phyloP scores from a whole-genome alignment of 768 basidiomycete genomes.

The Hemileccinum rubropunctum region DNA sequence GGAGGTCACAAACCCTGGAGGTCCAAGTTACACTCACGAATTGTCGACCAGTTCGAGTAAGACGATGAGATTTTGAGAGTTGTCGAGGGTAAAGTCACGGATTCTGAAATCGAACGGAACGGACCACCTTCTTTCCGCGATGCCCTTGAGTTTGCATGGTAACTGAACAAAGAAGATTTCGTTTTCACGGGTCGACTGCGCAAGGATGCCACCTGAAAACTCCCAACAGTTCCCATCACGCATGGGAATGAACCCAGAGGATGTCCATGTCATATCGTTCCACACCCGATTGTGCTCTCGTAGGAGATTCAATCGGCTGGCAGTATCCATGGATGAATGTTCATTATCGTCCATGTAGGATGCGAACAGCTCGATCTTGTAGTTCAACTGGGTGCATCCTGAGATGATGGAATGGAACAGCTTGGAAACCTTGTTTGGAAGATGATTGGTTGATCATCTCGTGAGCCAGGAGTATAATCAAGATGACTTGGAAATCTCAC shows the following conservation, averaged over 20 bases:
- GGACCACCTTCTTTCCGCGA: conserved; percentile 29
- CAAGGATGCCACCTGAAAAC: conserved; percentile 34
- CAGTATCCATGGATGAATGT: conserved; percentile 15
- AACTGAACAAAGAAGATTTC: conserved; percentile 26
- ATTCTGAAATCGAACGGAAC: conserved; percentile 25
- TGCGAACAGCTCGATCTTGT: conserved; percentile 31
- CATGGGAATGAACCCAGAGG: conserved; percentile 12
- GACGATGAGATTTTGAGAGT: conserved; percentile 35
- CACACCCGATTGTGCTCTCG: conserved; percentile 28
- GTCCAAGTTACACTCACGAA: conserved; percentile 20
- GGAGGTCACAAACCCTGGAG: not conserved
- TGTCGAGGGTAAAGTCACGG: conserved; percentile 37
- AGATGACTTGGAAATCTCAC: conserved; percentile 12
- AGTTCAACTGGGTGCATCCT: conserved; percentile 24
- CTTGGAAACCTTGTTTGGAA: conserved; percentile 27
- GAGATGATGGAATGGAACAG: conserved; percentile 27
- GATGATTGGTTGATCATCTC: not conserved
- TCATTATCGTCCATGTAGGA: conserved; percentile 27
- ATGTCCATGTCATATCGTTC: conserved; percentile 25
- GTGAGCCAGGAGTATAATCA: not conserved
- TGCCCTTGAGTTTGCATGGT: conserved; percentile 30
- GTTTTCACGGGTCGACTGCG: conserved; percentile 20
- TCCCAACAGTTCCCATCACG: conserved; percentile 31
- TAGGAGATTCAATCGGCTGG: conserved; percentile 25
- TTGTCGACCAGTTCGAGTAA: conserved; percentile 23